Evolutionary conservation across 495 filamentous ascomycete species (phyloP), one percentile per base, ranked within the genome.

Genomic region (Aspergillus ostianus): DNA sequence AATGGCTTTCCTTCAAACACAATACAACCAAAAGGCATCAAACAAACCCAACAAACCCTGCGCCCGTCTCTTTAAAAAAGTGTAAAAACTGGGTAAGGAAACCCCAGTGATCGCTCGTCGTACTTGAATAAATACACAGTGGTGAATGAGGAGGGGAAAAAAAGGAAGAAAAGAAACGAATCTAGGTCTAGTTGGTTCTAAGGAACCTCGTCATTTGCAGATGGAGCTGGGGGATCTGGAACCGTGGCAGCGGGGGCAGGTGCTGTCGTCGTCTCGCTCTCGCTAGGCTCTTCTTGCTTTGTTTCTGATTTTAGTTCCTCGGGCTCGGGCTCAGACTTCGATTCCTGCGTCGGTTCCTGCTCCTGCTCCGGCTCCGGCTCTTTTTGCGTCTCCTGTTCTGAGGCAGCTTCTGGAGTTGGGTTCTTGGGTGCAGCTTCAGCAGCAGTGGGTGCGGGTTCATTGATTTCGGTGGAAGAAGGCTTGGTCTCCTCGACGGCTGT

Each of bases 361-460:
- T 49, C 12, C 13, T 6, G 47, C 3, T 20, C 51, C 41, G 30
- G 47, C 29, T 50, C 52, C 15, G 52, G 44, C 47, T 48, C 56
- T 50, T 46, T 29, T 58, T 52, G 36, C 36, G 36, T 41, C 36
- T 41, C 36, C 10, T 32, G 29, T 13, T 41, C 36, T 0, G 36
- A 12, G 36, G 2, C 36, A 2, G 36, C 10, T 41, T 41, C 36
- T 13, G 36, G 3, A 15, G 36, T 53, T 10, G 51, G 18, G 47
- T 48, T 48, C 46, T 7, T 6, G 46, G 46, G 20, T n/a, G 47
- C 3, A 17, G 23, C 5, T 9, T 49, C 47, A 49, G 15, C 18
- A 7, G 47, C 47, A 20, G 47, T n/a, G 23, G 23, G 18, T 20
- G 47, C 47, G 10, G 47, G 47, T 13, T 20, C 47, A 20, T 21